Conservation (phyloP, 139 green algal genomes). For the Micractinium conductrix region DNA sequence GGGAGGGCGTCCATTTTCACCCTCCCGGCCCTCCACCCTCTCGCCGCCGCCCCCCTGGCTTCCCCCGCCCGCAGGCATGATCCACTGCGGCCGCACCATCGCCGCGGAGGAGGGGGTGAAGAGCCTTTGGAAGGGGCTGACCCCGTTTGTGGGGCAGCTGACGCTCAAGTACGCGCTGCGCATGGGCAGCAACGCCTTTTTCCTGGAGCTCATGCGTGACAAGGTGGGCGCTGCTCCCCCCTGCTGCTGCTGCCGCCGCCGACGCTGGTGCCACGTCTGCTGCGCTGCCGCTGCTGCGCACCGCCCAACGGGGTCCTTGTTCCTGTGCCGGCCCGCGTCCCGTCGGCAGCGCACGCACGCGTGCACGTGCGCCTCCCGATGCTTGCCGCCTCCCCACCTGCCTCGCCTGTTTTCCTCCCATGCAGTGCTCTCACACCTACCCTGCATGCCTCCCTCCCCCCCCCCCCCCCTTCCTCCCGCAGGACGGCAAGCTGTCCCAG, state of each 20-base stretch:
- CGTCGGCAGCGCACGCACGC: too few species aligned
- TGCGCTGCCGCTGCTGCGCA: too few species aligned
- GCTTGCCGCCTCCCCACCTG: neutral
- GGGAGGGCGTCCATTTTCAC: too few species aligned
- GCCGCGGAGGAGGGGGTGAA: conserved; percentile 80
- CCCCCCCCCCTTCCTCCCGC: neutral
- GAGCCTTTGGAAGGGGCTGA: conserved; percentile 94
- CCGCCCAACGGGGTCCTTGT: too few species aligned
- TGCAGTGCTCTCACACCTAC: neutral
- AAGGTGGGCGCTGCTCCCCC: conserved; percentile 45
- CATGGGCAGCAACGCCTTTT: conserved; percentile 93
- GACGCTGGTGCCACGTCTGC: too few species aligned
- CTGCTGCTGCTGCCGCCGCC: too few species aligned
- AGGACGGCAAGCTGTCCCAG: conserved; percentile 66
- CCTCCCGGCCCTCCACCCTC: neutral
- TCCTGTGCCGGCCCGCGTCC: too few species aligned
- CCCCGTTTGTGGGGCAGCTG: conserved; percentile 93
- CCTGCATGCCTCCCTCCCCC: neutral
- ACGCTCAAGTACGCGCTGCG: conserved; percentile 96
- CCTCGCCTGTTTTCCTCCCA: neutral
- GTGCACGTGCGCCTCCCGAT: too few species aligned
- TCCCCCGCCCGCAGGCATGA: conserved; percentile 68
- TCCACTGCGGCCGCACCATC: conserved; percentile 79
- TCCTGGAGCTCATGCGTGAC: conserved; percentile 80
- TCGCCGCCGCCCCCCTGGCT: neutral